phyloP scores from a whole-genome alignment of 2,329 filamentous ascomycete genomes.

The Pezicula carpinea region DNA sequence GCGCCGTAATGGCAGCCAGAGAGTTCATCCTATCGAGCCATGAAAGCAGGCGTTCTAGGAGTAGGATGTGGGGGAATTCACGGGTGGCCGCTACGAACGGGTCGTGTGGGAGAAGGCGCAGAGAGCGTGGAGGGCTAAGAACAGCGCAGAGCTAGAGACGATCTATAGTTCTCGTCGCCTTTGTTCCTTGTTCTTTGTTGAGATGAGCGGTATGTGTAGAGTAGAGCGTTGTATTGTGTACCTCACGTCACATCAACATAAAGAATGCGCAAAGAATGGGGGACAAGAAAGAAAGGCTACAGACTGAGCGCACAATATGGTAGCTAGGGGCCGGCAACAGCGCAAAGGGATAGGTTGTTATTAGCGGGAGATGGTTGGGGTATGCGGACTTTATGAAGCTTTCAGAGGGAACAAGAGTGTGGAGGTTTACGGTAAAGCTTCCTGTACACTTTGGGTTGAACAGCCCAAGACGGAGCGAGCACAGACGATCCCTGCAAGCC shows the following conservation, averaged over 20 bases:
- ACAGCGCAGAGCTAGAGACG: neutral
- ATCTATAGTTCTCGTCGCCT: neutral
- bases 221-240: neutral
- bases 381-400: no score
- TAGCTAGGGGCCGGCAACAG: neutral
- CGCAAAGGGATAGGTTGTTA: neutral
- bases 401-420: no score
- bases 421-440: no score
- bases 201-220: neutral
- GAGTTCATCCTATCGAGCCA: conserved; percentile 80
- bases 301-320: neutral
- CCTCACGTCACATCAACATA: conserved; percentile 1
- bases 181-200: neutral
- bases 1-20: conserved; percentile 85
- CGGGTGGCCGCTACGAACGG: neutral
- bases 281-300: neutral
- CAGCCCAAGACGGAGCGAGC: no score
- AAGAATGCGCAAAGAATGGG: neutral
- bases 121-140: neutral
- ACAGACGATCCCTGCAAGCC: no score
- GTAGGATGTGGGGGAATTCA: neutral
- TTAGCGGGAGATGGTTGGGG: no score
- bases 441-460: no score
- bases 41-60: conserved; percentile 19
- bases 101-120: neutral